Evolutionary conservation across 352 stramenopile genomes (phyloP), one percentile per base, ranked within the genome.

Genomic region (Globisporangium heterothallicum): DNA sequence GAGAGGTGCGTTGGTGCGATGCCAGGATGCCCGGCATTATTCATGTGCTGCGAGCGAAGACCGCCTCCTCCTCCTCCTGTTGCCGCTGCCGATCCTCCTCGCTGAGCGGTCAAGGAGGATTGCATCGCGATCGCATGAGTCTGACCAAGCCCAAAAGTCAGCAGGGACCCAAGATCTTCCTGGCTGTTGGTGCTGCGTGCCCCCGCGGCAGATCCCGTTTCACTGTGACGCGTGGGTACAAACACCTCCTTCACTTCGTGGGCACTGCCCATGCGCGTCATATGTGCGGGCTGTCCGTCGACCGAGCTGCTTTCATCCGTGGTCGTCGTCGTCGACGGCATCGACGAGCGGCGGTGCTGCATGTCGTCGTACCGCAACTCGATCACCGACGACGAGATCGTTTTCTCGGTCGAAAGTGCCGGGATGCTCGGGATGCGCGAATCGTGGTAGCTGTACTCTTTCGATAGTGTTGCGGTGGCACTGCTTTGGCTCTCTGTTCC

Each of bases 241-340:
- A 88, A 86, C 21, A 84, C 34, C 27, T 86, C 70, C 19, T 76
- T 70, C 13, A 61, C 79, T 53, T 88, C 77, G 25, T 88, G 70
- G 19, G 70, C 57, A 22, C 74, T 88, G 27, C 75, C 60, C 1
- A 41, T 53, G 1, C 70, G 60, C 12, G 50, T 58, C 18, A 76
- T 53, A 18, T 54, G 24, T 4, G 61, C 44, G 29, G 61, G 52
- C n/a, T n/a, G n/a, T n/a, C n/a, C n/a, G n/a, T n/a, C n/a, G 22
- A 44, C 49, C 22, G 18, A 27, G 0, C 14, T 42, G 41, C 27
- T 64, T 1, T 56, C 42, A 5, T 44, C 49, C 24, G 21, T 50
- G 26, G 14, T 25, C 13, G 9, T 42, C 19, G 16, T n/a, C 53
- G 12, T 49, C 35, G 27, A 8, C 42, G 7, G 6, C 41, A 38